A percentile compares a stretch with the other conserved stretches of the same genome.
These are phyloP conservation scores for Neofusicoccum ribis DNA, from an alignment of 2,329 filamentous ascomycete genomes.

Conservation along the genomic window DNA sequence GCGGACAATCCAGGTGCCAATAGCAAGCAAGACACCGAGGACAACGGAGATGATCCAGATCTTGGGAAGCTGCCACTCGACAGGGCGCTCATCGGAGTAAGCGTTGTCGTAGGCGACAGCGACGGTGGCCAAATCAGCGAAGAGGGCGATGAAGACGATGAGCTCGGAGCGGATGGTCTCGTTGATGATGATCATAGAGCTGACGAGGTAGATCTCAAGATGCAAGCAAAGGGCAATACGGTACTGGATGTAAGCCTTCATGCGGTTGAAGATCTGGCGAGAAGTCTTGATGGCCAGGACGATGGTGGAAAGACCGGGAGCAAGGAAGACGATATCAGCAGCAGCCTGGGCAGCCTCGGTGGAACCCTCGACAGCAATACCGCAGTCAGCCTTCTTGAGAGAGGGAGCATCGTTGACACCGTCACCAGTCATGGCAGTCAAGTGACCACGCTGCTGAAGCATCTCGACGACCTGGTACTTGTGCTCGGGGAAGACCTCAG, in stretches of 20 bases:
- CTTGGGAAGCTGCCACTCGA: slow-evolving; percentile 80
- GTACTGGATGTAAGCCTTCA: slow-evolving; percentile 77
- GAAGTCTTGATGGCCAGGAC: slow-evolving; percentile 73
- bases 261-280: slow-evolving; percentile 74
- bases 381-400: slow-evolving; percentile 72
- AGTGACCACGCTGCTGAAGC: slow-evolving; percentile 70
- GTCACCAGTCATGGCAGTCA: slow-evolving; percentile 76
- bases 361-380: slow-evolving; percentile 72
- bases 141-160: slow-evolving; percentile 77
- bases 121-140: slow-evolving; percentile 77
- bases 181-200: slow-evolving; percentile 78
- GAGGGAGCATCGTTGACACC: slow-evolving; percentile 74
- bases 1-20: slow-evolving; percentile 72
- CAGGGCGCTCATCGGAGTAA: slow-evolving; percentile 71
- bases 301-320: slow-evolving; percentile 69
- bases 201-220: slow-evolving; percentile 74
- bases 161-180: slow-evolving; percentile 72
- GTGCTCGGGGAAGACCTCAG: slow-evolving; percentile 74
- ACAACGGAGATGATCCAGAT: slow-evolving; percentile 76
- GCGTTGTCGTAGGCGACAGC: slow-evolving; percentile 79
- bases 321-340: slow-evolving; percentile 73
- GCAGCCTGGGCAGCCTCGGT: slow-evolving; percentile 72
- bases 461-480: slow-evolving; percentile 77
- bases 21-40: slow-evolving; percentile 67
- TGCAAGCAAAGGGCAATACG: slow-evolving; percentile 74